These are phyloP conservation scores for Agaricus blazei DNA, from an alignment of 768 basidiomycete genomes.

Conservation along the genomic window DNA sequence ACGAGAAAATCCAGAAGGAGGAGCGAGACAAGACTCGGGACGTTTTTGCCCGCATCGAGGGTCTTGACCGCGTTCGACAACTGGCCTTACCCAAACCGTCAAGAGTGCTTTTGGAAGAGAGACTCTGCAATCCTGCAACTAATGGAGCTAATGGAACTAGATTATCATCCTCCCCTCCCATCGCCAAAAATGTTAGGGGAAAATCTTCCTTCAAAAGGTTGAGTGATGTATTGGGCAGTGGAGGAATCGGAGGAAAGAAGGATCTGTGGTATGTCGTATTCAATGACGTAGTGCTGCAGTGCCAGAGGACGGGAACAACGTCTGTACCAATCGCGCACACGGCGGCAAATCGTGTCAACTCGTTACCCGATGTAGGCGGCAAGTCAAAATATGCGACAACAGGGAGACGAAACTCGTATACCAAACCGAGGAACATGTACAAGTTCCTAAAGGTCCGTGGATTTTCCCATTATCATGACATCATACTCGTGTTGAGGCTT, in stretches of 20 bases:
- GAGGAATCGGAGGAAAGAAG: slow-evolving; percentile 62
- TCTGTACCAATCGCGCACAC: slow-evolving; percentile 70
- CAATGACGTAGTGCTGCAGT: slow-evolving; percentile 92
- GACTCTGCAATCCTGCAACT: slow-evolving; percentile 38
- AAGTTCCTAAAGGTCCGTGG: slow-evolving; percentile 78
- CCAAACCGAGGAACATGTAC: slow-evolving; percentile 87
- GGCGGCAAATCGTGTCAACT: slow-evolving; percentile 65
- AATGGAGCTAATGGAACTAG: slow-evolving; percentile 28
- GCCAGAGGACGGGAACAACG: slow-evolving; percentile 87
- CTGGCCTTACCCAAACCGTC: slow-evolving; percentile 88
- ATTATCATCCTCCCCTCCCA: slow-evolving; percentile 33
- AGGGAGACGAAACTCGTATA: slow-evolving; percentile 68
- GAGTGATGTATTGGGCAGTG: slow-evolving; percentile 77
- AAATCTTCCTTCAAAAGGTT: slow-evolving; percentile 87
- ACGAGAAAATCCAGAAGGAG: slow-evolving; percentile 96
- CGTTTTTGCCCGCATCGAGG: slow-evolving; percentile 93
- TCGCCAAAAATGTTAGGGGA: slow-evolving; percentile 61
- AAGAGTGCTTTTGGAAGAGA: slow-evolving; percentile 82
- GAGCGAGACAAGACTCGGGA: slow-evolving; percentile 94
- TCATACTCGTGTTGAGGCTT: slow-evolving; percentile 1
- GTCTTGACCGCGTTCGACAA: slow-evolving; percentile 89
- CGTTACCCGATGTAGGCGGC: slow-evolving; percentile 78
- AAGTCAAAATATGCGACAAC: slow-evolving; percentile 83
- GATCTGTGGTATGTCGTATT: slow-evolving; percentile 95
- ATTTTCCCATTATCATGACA: background rate